phyloP scores from a whole-genome alignment of 495 filamentous ascomycete genomes.

The Penicillium pulvis region DNA sequence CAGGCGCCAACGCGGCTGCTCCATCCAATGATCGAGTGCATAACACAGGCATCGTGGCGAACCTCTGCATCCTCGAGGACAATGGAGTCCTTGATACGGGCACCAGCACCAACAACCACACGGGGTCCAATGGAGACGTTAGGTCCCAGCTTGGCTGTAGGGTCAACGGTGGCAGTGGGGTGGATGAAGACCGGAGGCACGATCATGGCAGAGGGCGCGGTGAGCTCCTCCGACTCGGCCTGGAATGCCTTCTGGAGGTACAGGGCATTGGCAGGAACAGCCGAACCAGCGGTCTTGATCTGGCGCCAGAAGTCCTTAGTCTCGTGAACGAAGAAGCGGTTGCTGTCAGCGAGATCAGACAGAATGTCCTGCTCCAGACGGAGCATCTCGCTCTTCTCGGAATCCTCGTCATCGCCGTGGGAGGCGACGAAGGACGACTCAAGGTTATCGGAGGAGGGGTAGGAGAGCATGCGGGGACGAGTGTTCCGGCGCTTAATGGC shows the following conservation, averaged over 20 bases:
- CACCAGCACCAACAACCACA: slow-evolving; percentile 81
- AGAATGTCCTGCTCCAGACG: slow-evolving; percentile 98
- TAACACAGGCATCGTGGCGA: slow-evolving; percentile 93
- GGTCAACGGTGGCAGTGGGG: slow-evolving; percentile 89
- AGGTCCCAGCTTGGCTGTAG: slow-evolving; percentile 92
- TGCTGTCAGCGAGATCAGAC: slow-evolving; percentile 92
- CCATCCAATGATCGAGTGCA: slow-evolving; percentile 98
- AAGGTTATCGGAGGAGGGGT: slow-evolving; percentile 93
- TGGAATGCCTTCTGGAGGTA: slow-evolving; percentile 97
- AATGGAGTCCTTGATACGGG: slow-evolving; percentile 92
- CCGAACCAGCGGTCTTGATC: slow-evolving; percentile 98
- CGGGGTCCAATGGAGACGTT: slow-evolving; percentile 95
- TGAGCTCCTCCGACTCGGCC: slow-evolving; percentile 77
- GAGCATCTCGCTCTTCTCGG: slow-evolving; percentile 81
- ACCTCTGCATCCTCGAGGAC: slow-evolving; percentile 95
- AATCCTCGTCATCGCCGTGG: slow-evolving; percentile 66
- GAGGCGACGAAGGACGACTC: slow-evolving; percentile 80
- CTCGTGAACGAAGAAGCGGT: slow-evolving; percentile 98
- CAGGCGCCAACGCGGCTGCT: slow-evolving; percentile 93
- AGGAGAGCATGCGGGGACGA: slow-evolving; percentile 85
- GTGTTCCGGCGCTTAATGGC: slow-evolving; percentile 96
- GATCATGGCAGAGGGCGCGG: slow-evolving; percentile 82
- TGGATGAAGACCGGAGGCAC: slow-evolving; percentile 96
- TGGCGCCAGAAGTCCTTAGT: slow-evolving; percentile 99
- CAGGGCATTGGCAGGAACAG: slow-evolving; percentile 94